Percentiles rank a stretch among this genome's conserved stretches.
Evolutionary conservation across 2,329 filamentous ascomycete species (phyloP).

Genomic region (Aureobasidium sp.): DNA sequence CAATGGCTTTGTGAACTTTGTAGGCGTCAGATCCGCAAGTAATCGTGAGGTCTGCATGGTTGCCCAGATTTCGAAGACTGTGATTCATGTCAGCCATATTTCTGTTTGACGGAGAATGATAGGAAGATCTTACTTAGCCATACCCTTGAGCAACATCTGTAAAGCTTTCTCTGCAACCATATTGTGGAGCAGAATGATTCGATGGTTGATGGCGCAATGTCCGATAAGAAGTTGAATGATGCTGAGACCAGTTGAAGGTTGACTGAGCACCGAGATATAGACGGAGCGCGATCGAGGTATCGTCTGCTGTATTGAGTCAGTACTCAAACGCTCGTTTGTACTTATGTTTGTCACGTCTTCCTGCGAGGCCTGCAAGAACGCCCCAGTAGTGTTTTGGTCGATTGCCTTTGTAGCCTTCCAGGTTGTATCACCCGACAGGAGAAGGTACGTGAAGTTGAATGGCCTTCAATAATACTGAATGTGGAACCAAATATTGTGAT

Average conservation of each 20-base stretch:
- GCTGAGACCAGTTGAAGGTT: too few relatives aligned
- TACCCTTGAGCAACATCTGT: not conserved
- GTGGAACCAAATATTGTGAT: too few relatives aligned
- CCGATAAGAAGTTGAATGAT: not conserved
- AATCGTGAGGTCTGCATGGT: slow-evolving; percentile 21
- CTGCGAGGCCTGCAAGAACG: too few relatives aligned
- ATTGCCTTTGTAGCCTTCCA: too few relatives aligned
- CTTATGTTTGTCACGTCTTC: too few relatives aligned
- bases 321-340: too few relatives aligned
- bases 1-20: slow-evolving; percentile 20
- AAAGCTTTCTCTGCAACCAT: not conserved
- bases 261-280: too few relatives aligned
- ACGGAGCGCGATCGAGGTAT: not conserved
- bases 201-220: not conserved
- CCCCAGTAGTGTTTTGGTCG: too few relatives aligned
- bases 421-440: too few relatives aligned
- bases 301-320: too few relatives aligned
- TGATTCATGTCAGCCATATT: not conserved
- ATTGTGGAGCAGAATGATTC: not conserved
- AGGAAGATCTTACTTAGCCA: not conserved
- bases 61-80: not conserved
- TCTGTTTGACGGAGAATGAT: not conserved
- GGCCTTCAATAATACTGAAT: too few relatives aligned
- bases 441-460: too few relatives aligned
- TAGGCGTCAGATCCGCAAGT: slow-evolving; percentile 18